Conservation (phyloP, 192 early-diverging fungal species). For the Podila horticola region DNA sequence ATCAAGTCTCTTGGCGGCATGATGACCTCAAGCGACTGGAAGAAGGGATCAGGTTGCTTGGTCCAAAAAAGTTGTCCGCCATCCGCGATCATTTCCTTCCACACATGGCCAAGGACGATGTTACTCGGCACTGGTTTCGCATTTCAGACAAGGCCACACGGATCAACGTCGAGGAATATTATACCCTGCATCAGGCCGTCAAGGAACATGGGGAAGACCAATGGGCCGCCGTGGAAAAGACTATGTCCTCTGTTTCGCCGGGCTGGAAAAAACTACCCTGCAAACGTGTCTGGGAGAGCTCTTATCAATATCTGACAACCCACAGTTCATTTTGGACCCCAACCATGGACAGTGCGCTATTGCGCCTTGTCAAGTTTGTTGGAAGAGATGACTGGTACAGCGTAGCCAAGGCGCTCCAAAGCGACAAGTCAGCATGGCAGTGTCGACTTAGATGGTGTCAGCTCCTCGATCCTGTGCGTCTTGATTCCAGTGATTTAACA, state of each 20-base stretch:
- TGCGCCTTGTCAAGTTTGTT: constrained; percentile 29
- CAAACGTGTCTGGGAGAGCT: constrained; percentile 42
- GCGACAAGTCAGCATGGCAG: constrained; percentile 25
- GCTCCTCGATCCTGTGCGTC: constrained; percentile 24
- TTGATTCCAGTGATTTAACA: too few species aligned
- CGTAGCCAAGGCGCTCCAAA: constrained; percentile 25
- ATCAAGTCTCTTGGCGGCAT: constrained; percentile 17
- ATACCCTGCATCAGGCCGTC: constrained; percentile 8
- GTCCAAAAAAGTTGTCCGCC: constrained; percentile 15
- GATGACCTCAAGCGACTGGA: constrained; percentile 29
- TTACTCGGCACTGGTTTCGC: constrained; percentile 28
- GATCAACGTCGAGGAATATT: constrained; percentile 26
- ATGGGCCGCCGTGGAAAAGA: constrained; percentile 21
- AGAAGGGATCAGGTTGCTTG: constrained; percentile 31
- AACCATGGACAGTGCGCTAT: constrained; percentile 8
- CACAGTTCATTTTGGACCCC: constrained; percentile 8
- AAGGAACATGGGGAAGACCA: background rate
- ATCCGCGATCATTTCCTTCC: constrained; percentile 38
- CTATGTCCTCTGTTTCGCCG: constrained; percentile 2
- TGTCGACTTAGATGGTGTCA: constrained; percentile 40
- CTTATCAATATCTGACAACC: constrained; percentile 10
- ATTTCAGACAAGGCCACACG: constrained; percentile 35
- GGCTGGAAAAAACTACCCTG: constrained; percentile 33
- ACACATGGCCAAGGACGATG: constrained; percentile 35
- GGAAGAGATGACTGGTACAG: constrained; percentile 35